phyloP scores from a whole-genome alignment of 2,329 filamentous ascomycete species.

The Chaetomium globosum region DNA sequence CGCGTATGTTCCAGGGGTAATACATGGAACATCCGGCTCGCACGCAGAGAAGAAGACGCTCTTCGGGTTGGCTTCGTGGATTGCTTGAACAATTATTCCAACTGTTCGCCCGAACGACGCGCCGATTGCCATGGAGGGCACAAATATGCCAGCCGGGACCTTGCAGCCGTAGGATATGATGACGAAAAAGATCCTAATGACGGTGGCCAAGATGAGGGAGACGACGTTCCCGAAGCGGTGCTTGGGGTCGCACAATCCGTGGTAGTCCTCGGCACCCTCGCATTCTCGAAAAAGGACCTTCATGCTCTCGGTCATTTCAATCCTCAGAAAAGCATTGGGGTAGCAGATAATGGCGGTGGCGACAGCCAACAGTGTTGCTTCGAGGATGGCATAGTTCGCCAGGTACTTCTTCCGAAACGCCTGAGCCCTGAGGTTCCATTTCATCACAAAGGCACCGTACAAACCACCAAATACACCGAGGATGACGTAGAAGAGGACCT shows the following conservation, averaged over 20 bases:
- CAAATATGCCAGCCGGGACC: slow-evolving; percentile 95
- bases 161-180: slow-evolving; percentile 98
- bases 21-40: slow-evolving; percentile 88
- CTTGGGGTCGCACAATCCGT: slow-evolving; percentile 80
- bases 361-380: slow-evolving; percentile 80
- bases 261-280: slow-evolving; percentile 83
- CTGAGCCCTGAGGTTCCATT: slow-evolving; percentile 91
- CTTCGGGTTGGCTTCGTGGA: slow-evolving; percentile 80
- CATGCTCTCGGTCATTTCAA: slow-evolving; percentile 99
- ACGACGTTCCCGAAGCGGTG: slow-evolving; percentile 77
- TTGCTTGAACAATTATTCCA: slow-evolving; percentile 89
- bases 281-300: slow-evolving; percentile 95
- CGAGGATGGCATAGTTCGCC: slow-evolving; percentile 77
- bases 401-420: slow-evolving; percentile 94
- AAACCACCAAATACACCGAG: slow-evolving; percentile 91
- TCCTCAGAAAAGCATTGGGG: slow-evolving; percentile 89
- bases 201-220: slow-evolving; percentile 76
- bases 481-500: slow-evolving; percentile 87
- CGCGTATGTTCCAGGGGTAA: slow-evolving; percentile 95
- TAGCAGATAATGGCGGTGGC: slow-evolving; percentile 92
- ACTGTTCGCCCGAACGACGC: slow-evolving; percentile 91
- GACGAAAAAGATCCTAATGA: slow-evolving; percentile 79
- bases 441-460: slow-evolving; percentile 96
- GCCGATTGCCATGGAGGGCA: slow-evolving; percentile 96
- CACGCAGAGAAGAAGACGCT: slow-evolving; percentile 87